Evolutionary conservation across 352 stramenopile species (phyloP), one percentile per base, ranked within the genome.

Genomic region (Phytophthora litchii): DNA sequence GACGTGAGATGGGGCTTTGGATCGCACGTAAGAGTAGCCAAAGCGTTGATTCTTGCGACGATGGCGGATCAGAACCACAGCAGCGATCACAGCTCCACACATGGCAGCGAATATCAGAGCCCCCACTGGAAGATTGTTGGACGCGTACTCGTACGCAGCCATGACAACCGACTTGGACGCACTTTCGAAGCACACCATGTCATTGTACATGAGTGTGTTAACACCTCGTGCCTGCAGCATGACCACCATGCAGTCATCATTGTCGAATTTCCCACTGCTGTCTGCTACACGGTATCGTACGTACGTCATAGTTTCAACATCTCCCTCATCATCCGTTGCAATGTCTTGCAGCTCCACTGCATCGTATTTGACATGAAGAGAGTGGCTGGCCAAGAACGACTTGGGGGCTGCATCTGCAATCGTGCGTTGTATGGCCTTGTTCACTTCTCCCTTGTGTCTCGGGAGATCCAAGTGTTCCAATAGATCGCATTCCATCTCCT

Each of bases 21-120:
- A 82, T 27, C 64, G 72, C 37, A 89, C 37, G 64, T 89, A 89
- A 55, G 76, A 77, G 65, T 89, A 89, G 3, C 79, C 79, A 9
- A 70, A 78, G 23, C 79, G 79, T 40, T 89, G 76, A 19, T 47
- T 61, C 23, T 70, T 68, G 20, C 74, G 76, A n/a, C 76, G 76
- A 35, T 82, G 73, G 17, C 65, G 76, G 37, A 75, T 67, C 12
- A 85, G 11, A 10, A 83, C 29, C 4, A 80, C 23, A 35, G 67
- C 45, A 8, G 76, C 72, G 10, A 84, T 64, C 13, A 70, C 14
- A 0, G 56, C 74, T 1, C 76, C 79, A 3, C 50, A 67, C 16
- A 76, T 8, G 0, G 64, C 72, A 4, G 72, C 74, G 11, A 70
- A 64, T 50, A 85, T 60, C 37, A 86, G 44, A 6, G 74, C 63